Evolutionary conservation across 176 grass and related monocot species (phyloP).

Genomic region (Pontederia crassipes): DNA sequence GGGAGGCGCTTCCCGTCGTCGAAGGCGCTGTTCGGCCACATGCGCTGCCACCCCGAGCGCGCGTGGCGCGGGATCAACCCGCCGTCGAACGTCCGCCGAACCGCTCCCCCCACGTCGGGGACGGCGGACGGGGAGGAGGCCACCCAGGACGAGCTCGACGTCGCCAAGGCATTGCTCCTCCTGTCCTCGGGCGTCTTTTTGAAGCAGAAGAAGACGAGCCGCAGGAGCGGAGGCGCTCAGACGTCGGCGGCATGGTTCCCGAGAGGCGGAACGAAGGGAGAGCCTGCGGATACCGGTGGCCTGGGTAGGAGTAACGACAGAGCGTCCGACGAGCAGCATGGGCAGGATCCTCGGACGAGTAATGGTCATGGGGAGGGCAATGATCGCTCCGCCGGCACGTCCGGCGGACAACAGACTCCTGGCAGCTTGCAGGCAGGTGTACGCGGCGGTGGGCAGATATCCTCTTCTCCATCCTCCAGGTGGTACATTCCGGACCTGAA

Average conservation of each 20-base stretch:
- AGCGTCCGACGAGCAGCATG: background rate
- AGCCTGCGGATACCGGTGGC: too few relatives aligned
- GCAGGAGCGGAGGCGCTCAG: too few relatives aligned
- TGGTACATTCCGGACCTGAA: conserved; percentile 9
- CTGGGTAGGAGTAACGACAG: background rate
- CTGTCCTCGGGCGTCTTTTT: background rate
- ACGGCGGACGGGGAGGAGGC: too few relatives aligned
- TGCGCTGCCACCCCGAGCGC: conserved; percentile 45
- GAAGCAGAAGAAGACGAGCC: too few relatives aligned
- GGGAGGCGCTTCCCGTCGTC: conserved; percentile 30
- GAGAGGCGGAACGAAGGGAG: too few relatives aligned
- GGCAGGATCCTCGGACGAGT: background rate
- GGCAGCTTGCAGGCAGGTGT: background rate
- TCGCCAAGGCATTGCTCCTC: conserved; percentile 1
- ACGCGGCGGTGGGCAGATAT: background rate
- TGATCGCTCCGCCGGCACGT: background rate
- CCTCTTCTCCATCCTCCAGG: background rate
- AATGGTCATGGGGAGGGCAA: background rate
- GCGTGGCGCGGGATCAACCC: conserved; percentile 42
- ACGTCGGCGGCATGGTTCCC: too few relatives aligned
- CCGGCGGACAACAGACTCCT: background rate
- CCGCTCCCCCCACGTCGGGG: too few relatives aligned
- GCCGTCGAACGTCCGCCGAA: background rate
- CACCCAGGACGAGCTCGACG: too few relatives aligned
- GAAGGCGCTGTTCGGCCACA: conserved; percentile 46